These are phyloP conservation scores for Neurospora africana DNA, from an alignment of 495 filamentous ascomycete genomes.

Conservation along the genomic window DNA sequence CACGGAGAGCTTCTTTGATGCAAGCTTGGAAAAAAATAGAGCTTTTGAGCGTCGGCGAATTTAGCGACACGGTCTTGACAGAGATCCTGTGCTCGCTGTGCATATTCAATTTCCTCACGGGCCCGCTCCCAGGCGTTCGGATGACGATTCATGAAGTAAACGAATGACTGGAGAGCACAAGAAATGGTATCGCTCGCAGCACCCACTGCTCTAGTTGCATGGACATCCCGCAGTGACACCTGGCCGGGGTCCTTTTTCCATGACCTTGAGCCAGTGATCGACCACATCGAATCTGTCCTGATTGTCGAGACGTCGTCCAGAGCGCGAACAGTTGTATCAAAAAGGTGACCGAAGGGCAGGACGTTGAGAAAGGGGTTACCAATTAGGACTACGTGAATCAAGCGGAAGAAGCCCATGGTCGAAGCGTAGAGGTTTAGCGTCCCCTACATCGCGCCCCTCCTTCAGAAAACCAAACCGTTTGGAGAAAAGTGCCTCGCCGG, in stretches of 20 bases:
- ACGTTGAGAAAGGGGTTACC: conserved; percentile 34
- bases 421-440: conserved; percentile 18
- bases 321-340: conserved; percentile 28
- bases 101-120: neutral
- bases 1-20: conserved; percentile 50
- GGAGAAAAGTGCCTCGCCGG: conserved; percentile 25
- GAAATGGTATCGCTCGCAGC: conserved; percentile 1
- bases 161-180: neutral
- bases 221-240: neutral
- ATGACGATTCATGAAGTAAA: neutral
- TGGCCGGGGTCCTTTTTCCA: neutral
- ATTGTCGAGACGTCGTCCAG: conserved; percentile 27
- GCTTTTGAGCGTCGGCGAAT: conserved; percentile 36
- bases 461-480: conserved; percentile 33
- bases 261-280: neutral
- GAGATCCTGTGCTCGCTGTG: neutral
- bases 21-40: conserved; percentile 35
- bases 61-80: conserved; percentile 32
- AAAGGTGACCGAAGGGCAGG: conserved; percentile 32
- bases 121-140: neutral
- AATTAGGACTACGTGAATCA: conserved; percentile 24
- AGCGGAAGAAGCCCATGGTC: conserved; percentile 30
- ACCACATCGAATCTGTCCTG: conserved; percentile 1
- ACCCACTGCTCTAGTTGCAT: neutral
- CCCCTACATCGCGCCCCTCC: conserved; percentile 27